Evolutionary conservation across 2,329 filamentous ascomycete genomes (phyloP).

Genomic region (Colletotrichum theobromicola): DNA sequence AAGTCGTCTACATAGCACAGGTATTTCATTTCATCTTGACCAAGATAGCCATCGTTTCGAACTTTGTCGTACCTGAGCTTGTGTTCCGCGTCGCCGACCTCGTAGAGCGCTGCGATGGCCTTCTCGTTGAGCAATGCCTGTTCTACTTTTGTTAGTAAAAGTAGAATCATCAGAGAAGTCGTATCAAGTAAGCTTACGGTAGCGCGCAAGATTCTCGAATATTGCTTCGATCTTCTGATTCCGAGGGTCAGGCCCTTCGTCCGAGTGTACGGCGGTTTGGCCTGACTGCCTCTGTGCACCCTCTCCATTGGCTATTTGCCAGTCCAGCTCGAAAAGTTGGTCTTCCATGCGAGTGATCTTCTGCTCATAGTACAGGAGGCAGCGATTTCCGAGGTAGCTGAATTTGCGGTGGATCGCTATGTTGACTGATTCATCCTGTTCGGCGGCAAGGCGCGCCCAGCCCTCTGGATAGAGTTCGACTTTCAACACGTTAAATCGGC

Average conservation of each 20-base stretch:
- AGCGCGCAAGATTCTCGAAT: not conserved
- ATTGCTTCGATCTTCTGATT: not conserved
- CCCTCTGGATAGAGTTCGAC: not conserved
- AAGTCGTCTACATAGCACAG: not conserved
- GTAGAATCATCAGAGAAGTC: not conserved
- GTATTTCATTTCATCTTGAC: not conserved
- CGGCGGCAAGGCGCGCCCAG: not conserved
- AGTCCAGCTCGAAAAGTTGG: not conserved
- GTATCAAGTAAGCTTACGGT: not conserved
- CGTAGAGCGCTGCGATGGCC: not conserved
- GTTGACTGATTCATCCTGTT: not conserved
- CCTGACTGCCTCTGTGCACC: not conserved
- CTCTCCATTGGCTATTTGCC: not conserved
- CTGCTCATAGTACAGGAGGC: not conserved
- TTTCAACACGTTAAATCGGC: not conserved
- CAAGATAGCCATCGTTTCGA: not conserved
- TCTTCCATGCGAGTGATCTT: not conserved
- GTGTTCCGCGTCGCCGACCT: not conserved
- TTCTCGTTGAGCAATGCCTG: not conserved
- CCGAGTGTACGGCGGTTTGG: not conserved
- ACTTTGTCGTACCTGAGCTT: not conserved
- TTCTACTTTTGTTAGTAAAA: not conserved
- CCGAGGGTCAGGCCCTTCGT: not conserved
- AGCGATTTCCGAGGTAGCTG: not conserved
- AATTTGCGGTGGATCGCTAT: not conserved